These are phyloP conservation scores for Mastigamoeba balamuthi DNA, from an alignment of 78 protist species.

Conservation along the genomic window DNA sequence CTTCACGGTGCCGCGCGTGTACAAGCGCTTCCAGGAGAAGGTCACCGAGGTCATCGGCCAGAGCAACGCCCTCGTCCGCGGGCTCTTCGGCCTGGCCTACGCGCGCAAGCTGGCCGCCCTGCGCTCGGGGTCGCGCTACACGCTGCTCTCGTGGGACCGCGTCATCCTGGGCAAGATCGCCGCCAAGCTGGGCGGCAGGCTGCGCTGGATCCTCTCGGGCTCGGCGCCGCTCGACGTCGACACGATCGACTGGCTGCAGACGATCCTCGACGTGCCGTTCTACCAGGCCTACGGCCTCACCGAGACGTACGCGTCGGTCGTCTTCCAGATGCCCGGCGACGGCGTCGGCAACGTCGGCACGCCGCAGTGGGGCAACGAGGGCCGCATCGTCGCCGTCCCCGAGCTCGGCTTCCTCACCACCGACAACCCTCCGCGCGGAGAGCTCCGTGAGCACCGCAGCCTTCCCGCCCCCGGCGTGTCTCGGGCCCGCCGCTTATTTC, in stretches of 20 bases:
- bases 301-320: constrained; percentile 82
- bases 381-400: constrained; percentile 69
- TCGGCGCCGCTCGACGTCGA: too few relatives aligned
- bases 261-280: too few relatives aligned
- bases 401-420: constrained; percentile 65
- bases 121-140: too few relatives aligned
- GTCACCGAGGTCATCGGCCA: constrained; percentile 18
- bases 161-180: constrained; percentile 50
- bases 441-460: constrained; percentile 75
- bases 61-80: constrained; percentile 7
- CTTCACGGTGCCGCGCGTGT: constrained; percentile 84
- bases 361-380: too few relatives aligned
- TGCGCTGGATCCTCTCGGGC: constrained; percentile 69
- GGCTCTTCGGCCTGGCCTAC: constrained; percentile 50
- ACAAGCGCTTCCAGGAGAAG: constrained; percentile 68
- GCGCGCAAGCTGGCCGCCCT: constrained; percentile 56
- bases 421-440: constrained; percentile 74
- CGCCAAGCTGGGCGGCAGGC: constrained; percentile 75
- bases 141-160: too few relatives aligned
- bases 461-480: too few relatives aligned
- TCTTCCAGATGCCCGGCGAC: too few relatives aligned
- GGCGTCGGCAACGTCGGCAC: too few relatives aligned
- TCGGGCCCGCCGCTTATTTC: too few relatives aligned
- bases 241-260: too few relatives aligned
- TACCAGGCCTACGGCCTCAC: constrained; percentile 90